These are phyloP conservation scores for Naegleria gruberi DNA, from an alignment of 208 protist genomes.

Conservation along the genomic window DNA sequence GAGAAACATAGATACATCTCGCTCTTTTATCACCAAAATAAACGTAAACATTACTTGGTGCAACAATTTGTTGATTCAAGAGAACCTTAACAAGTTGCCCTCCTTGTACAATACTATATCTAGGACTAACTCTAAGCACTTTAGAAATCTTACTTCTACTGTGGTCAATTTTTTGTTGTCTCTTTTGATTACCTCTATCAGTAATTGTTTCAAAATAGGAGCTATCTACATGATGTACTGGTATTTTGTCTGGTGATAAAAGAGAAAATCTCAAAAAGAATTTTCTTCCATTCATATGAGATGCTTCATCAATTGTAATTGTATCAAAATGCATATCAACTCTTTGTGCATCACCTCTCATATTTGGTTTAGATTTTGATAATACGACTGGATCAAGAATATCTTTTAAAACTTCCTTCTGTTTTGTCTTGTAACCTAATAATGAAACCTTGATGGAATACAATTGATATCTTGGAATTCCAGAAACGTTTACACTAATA, in stretches of 20 bases:
- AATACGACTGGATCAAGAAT: neutral
- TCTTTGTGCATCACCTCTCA: neutral
- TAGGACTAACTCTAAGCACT: neutral
- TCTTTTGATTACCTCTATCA: neutral
- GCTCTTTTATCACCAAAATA: neutral
- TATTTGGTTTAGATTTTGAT: neutral
- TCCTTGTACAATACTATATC: slow-evolving; percentile 2
- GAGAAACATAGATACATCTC: neutral
- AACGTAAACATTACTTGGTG: neutral
- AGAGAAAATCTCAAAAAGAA: neutral
- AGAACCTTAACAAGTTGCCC: neutral
- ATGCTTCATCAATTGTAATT: neutral
- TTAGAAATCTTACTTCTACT: neutral
- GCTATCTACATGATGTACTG: neutral
- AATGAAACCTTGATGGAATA: neutral
- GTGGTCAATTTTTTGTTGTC: neutral
- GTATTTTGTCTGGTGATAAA: neutral
- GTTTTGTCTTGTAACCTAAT: neutral
- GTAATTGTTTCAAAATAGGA: slow-evolving; percentile 1
- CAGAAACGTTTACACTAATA: neutral
- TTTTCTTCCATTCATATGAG: neutral
- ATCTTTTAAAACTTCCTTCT: neutral
- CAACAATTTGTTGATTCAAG: neutral
- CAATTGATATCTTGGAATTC: neutral
- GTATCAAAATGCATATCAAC: neutral